Base-by-base conservation (phyloP, 768 basidiomycete genomes). In the Auriculariales sp. region DNA sequence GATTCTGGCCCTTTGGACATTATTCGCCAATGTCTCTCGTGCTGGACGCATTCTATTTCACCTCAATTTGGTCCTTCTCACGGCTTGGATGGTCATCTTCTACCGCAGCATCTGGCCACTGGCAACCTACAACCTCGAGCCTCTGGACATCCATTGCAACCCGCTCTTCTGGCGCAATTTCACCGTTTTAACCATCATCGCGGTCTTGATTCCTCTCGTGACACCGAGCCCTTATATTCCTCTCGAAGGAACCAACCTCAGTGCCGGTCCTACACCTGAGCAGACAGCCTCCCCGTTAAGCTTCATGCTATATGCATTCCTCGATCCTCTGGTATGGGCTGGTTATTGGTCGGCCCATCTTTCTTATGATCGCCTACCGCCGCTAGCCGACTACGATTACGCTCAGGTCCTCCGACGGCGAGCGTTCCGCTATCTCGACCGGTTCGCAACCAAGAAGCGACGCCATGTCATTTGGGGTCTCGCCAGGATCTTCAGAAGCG, bases 221-320 rank as follows among this genome's bases (percentile, higher is more conserved):
- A 65, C 71, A 34, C 81, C 82, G 4, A 65, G 76, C 14, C 66
- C 66, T 39, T 83, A 83, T 59, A 60, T 71, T 2, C 79, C 81
- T 3, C 64, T 75, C 24, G 73, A 83, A 71, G 68, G 60, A 70
- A 22, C 63, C 68, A 15, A 57, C 58, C 44, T 33, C 49, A 19
- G 53, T 56, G n/a, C 59, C 62, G 3, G 68, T 7, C 19, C 36
- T 9, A 46, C 68, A 49, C 68, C 70, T 0, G 75, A 78, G 53
- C 74, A 77, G 55, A 75, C 72, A 5, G 70, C 74, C 1, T 71
- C 74, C 2, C 55, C 66, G 47, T 57, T 75, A 28, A 72, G 67
- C 4, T 57, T 68, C 51, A 31, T 71, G 15, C 56, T 68, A 3
- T 81, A 70, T 57, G 61, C 64, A 15, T 84, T 71, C 62, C 62